Evolutionary conservation across 2,329 filamentous ascomycete genomes (phyloP).

Genomic region (Didymella pinodella): DNA sequence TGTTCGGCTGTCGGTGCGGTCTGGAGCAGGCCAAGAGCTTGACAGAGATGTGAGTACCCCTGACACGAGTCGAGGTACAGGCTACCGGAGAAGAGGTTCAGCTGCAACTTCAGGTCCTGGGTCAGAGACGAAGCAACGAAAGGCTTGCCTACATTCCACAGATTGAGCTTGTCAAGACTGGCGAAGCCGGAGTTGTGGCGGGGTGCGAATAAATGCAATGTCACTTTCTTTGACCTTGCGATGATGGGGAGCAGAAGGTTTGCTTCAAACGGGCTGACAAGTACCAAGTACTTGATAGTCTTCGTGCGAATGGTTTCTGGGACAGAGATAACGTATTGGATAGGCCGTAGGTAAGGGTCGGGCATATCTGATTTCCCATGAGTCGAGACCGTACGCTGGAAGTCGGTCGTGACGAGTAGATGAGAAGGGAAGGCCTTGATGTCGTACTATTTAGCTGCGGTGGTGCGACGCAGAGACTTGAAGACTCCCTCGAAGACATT

Average conservation of each 20-base stretch:
- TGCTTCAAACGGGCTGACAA: slow-evolving; percentile 70
- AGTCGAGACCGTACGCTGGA: slow-evolving; percentile 55
- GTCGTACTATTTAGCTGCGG: slow-evolving; percentile 49
- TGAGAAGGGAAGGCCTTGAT: slow-evolving; percentile 48
- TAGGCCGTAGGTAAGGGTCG: slow-evolving; percentile 62
- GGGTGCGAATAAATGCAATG: slow-evolving; percentile 63
- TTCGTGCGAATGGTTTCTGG: neutral
- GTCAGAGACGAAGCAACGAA: slow-evolving; percentile 21
- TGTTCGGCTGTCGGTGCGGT: slow-evolving; percentile 27
- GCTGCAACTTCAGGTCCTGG: slow-evolving; percentile 52
- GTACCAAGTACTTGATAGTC: slow-evolving; percentile 49
- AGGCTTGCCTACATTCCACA: slow-evolving; percentile 52
- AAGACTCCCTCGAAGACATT: slow-evolving; percentile 58
- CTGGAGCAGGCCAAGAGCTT: slow-evolving; percentile 57
- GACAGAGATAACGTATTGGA: slow-evolving; percentile 62
- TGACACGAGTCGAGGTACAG: slow-evolving; percentile 65
- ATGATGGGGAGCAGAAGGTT: slow-evolving; percentile 59
- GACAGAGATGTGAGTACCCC: slow-evolving; percentile 57
- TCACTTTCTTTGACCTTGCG: slow-evolving; percentile 41
- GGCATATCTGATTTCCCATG: slow-evolving; percentile 24
- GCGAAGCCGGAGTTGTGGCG: slow-evolving; percentile 51
- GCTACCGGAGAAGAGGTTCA: slow-evolving; percentile 74
- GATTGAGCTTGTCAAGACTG: slow-evolving; percentile 56
- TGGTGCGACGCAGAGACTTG: slow-evolving; percentile 52
- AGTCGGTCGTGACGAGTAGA: slow-evolving; percentile 62